Evolutionary conservation across 179 eudicot species (phyloP), one percentile per base, ranked within the genome.

Genomic region (Pouteria campechiana): DNA sequence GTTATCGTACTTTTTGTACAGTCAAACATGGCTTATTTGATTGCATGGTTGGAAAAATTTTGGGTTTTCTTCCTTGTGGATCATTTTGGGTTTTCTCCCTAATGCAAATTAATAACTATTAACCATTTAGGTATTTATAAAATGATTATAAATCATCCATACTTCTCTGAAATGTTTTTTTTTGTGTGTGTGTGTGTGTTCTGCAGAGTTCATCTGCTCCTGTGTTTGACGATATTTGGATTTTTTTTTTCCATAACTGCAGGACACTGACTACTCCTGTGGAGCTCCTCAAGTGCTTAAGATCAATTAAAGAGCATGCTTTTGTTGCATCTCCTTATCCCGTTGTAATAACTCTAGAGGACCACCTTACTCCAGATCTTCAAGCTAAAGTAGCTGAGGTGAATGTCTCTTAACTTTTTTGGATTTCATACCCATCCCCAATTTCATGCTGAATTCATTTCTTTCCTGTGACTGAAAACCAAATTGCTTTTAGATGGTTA

Each of bases 381-480:
- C 97, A 88, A 40, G 82, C 76, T 22, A 84, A 69, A 67, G 93
- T 83, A 37, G 93, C 88, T 36, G 61, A 89, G 97, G 95, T 88
- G 31, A 67, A 25, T 45, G 10, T 25, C 5, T 8, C 16, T 31
- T 25, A 39, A 10, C 37, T 14, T 10, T 19, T 11, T 18, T 52
- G 34, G 17, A 12, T 6, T 37, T 50, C n/a, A n/a, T 8, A 17
- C 20, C 13, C 15, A 7, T 41, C 13, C 12, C 8, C 18, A 25
- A 32, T 17, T 17, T 29, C 15, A 8, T 1, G 6, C 3, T 22
- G 7, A 3, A 8, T 27, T 15, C 18, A 6, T 11, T 0, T 20
- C 20, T 38, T 28, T 39, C 17, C 16, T 34, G n/a, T n/a, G 24
- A 9, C 32, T 32, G 35, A 12, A 32, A 3, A 8, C 2, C 46